Base-by-base conservation (phyloP, 495 filamentous ascomycete species). In the Zalerion maritima region DNA sequence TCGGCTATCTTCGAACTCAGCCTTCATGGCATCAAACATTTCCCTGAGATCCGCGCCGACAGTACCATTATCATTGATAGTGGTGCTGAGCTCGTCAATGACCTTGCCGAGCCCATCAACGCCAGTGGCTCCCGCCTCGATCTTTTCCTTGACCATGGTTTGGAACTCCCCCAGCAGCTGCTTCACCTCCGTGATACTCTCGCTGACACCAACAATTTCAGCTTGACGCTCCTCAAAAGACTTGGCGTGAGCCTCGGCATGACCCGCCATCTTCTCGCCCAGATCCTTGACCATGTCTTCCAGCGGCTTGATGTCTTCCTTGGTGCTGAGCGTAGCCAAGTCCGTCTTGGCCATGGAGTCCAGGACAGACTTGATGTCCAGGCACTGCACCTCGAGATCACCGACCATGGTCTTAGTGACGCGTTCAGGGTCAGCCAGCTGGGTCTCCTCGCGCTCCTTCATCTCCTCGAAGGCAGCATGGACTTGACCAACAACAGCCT, bases 341-440 rank as follows among this genome's bases (percentile, higher is more conserved):
- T 80, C 73, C 7, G 73, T 67, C 31, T 73, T 62, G 34, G 69
- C 61, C 39, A 83, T 71, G 48, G 78, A 74, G 16, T 78, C 72
- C 21, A 91, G 59, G 21, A 76, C 65, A 4, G 69, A 62, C 49
- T 84, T 89, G 48, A 84, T 73, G 24, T 92, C 84, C 22, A 75
- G 71, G 32, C 82, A 78, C 37, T 84, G 67, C 2, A 76, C 66
- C 34, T 80, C 80, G 5, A 92, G 67, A 0, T 74, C 72, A 32
- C 84, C 80, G 14, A 92, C 52, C 37, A 91, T 81, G 0, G 70
- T 70, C 49, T 86, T 89, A 32, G 73, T 76, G 27, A 84, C 57
- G 38, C 65, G 75, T 28, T 81, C 75, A 1, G 60, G 52, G 14
- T 65, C 62, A 9, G 75, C 69, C 9, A 73, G 60, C 5, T 70